Evolutionary conservation across 179 eudicot genomes (phyloP), one percentile per base, ranked within the genome.

Genomic region (Beta corolliflora): DNA sequence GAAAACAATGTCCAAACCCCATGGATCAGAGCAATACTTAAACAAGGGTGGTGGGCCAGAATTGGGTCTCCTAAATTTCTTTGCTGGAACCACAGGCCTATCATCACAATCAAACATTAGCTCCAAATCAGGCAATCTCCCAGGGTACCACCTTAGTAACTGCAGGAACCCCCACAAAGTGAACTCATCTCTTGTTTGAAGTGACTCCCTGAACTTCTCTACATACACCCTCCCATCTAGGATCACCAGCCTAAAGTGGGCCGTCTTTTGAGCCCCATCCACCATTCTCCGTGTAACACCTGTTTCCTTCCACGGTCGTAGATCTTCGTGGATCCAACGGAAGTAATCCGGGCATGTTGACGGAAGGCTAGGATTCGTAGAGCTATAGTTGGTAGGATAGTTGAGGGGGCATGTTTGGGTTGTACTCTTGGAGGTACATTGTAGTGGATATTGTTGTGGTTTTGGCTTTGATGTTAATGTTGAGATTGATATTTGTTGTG

Each of bases 261-360:
- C 94, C 12, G 84, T 81, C 64, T 10, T 77, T 19, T 81, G 76
- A 41, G 91, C 97, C 18, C 76, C 82, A 70, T 94, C 98, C 19
- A 94, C 84, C 93, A 92, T 91, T 31, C 86, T 88, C 45, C 88
- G 81, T 0, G 92, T 89, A 65, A 94, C 79, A 64, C 95, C 97
- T 14, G 88, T 90, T 66, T 79, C 88, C 69, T 71, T 91, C 97
- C 98, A 94, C 15, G 80, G 94, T 48, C 81, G 81, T 45, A 94
- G 84, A 77, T 94, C 98, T 78, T 92, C 92, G 72, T 92, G 93
- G 80, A 94, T 94, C 97, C 97, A 94, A 60, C 92, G 91, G 88
- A 92, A 94, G 86, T 91, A 87, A 1, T 84, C 84, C 0, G 98
- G 98, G 74, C 98, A 94, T 45, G 89, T 86, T 4, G 86, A 72